A percentile compares a stretch with the other conserved stretches of the same genome.
Evolutionary conservation across 2,329 filamentous ascomycete species (phyloP).

Genomic region (Furcasterigmium sp.): DNA sequence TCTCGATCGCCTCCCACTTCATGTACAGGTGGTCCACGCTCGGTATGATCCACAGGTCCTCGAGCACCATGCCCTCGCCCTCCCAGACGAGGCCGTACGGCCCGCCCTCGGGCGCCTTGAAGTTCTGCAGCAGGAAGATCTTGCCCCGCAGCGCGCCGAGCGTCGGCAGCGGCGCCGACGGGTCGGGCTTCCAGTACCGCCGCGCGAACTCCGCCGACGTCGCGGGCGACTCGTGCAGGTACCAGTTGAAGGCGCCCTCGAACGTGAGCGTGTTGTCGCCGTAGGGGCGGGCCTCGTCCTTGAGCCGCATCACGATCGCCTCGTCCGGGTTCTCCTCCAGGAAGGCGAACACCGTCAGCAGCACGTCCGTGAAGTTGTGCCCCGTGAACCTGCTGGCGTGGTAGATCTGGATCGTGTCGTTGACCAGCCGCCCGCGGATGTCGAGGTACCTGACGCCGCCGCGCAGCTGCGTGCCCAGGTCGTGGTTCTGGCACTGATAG

Average conservation of each 20-base stretch:
- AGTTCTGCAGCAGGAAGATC: conserved; percentile 43
- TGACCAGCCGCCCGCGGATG: conserved; percentile 37
- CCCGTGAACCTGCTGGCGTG: conserved; percentile 40
- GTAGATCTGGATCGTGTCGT: conserved; percentile 39
- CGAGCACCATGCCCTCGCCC: conserved; percentile 36
- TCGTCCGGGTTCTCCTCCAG: conserved; percentile 38
- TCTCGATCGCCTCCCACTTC: conserved; percentile 40
- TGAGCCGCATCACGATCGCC: conserved; percentile 44
- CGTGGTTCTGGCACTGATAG: conserved; percentile 43
- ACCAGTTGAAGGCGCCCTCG: conserved; percentile 37
- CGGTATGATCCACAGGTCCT: conserved; percentile 41
- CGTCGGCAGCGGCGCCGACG: conserved; percentile 29
- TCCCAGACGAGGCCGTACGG: conserved; percentile 41
- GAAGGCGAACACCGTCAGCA: conserved; percentile 38
- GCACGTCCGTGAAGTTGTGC: conserved; percentile 35
- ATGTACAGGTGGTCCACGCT: conserved; percentile 35
- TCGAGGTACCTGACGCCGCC: conserved; percentile 46
- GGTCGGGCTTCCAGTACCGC: conserved; percentile 17
- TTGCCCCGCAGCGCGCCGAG: conserved; percentile 39
- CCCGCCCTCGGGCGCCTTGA: conserved; percentile 18
- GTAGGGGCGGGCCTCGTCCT: conserved; percentile 37
- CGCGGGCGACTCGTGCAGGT: conserved; percentile 25
- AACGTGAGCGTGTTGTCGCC: conserved; percentile 33
- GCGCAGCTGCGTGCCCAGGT: conserved; percentile 35
- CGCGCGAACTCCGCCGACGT: conserved; percentile 18